A percentile compares a stretch with the other conserved stretches of the same genome.
These are phyloP conservation scores for Filobasidium wieringae DNA, from an alignment of 768 basidiomycete genomes.

Conservation along the genomic window DNA sequence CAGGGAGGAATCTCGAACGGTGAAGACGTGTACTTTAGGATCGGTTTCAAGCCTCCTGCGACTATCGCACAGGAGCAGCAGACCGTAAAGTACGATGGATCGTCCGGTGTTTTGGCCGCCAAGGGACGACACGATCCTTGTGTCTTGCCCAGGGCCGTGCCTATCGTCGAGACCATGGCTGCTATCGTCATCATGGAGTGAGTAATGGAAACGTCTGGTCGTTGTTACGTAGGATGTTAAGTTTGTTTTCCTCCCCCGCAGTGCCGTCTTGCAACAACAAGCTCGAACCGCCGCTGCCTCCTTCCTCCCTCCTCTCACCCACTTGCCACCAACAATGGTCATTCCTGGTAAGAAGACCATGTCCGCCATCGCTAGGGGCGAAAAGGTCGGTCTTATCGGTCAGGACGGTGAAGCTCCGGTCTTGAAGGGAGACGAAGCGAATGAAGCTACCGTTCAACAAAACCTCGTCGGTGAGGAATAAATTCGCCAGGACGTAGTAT, in stretches of 20 bases:
- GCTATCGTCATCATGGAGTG: conserved; percentile 85
- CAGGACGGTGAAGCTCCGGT: conserved; percentile 6
- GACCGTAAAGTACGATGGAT: conserved; percentile 89
- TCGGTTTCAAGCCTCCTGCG: conserved; percentile 96
- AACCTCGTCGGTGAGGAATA: conserved; percentile 32
- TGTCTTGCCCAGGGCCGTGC: conserved; percentile 90
- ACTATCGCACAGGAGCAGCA: conserved; percentile 86
- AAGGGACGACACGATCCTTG: conserved; percentile 94
- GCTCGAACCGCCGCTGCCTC: conserved; percentile 61
- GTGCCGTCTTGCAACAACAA: conserved; percentile 74
- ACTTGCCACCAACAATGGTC: conserved; percentile 87
- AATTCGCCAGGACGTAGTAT: no score
- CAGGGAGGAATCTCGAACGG: conserved; percentile 98
- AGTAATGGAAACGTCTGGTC: no score
- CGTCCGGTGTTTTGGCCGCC: conserved; percentile 72
- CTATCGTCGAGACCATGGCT: conserved; percentile 98
- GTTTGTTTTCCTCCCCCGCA: conserved; percentile 13
- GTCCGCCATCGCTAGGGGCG: conserved; percentile 19
- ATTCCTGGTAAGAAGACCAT: conserved; percentile 44
- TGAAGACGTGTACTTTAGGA: conserved; percentile 94
- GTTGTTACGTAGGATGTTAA: not conserved
- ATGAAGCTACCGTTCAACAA: conserved; percentile 19
- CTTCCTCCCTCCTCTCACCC: conserved; percentile 64
- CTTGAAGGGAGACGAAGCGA: not conserved
- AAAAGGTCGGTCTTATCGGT: conserved; percentile 1